Conservation (phyloP, 441 rosid species). For the Breynia disticha region DNA sequence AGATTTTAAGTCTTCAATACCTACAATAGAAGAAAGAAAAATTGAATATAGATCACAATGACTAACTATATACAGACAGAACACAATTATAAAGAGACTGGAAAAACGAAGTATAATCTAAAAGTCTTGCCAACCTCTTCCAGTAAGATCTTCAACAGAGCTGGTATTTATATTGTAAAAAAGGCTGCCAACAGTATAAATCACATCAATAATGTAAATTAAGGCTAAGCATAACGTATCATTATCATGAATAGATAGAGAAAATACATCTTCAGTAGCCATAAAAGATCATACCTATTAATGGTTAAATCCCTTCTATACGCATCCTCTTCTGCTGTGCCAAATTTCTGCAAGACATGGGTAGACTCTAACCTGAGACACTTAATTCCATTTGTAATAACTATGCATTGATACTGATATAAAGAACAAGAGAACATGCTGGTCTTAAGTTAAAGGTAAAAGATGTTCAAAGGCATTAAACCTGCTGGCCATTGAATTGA, state of each 20-base stretch:
- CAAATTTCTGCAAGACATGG: conserved; percentile 55
- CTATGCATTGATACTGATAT: not conserved
- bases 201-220: conserved; percentile 8
- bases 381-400: not conserved
- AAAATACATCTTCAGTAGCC: not conserved
- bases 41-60: not conserved
- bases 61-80: not conserved
- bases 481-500: no score
- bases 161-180: conserved; percentile 77
- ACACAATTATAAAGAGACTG: not conserved
- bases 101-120: conserved; percentile 8
- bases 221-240: no score
- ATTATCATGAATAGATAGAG: not conserved
- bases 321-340: conserved; percentile 94
- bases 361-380: conserved; percentile 5
- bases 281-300: conserved; percentile 49
- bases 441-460: not conserved
- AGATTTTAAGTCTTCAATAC: conserved; percentile 68
- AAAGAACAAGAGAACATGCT: not conserved
- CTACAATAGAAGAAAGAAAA: conserved; percentile 23
- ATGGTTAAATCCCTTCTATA: conserved; percentile 88
- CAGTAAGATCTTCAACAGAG: conserved; percentile 76
- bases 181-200: conserved; percentile 43
- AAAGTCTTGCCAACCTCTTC: conserved; percentile 46
- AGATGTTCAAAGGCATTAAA: no score